Percentiles rank a stretch among this genome's conserved stretches.
These are phyloP conservation scores for Tricladium varicosporioides DNA, from an alignment of 2,329 filamentous ascomycete genomes.

Conservation along the genomic window DNA sequence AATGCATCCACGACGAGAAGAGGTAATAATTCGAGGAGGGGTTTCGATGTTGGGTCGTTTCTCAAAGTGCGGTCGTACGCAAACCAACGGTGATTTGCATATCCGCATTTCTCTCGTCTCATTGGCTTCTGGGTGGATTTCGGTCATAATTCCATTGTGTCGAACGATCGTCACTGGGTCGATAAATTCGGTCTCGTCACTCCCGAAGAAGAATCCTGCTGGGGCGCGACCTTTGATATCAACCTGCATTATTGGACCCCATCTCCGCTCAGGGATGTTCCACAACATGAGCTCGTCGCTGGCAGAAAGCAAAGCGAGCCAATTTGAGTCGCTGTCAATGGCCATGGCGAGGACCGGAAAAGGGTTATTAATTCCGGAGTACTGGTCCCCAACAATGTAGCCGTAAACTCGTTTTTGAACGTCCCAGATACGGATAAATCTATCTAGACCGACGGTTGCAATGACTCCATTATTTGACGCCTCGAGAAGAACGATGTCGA, in stretches of 20 bases:
- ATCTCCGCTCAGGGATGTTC: conserved; percentile 55
- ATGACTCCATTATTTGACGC: conserved; percentile 63
- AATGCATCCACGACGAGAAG: conserved; percentile 50
- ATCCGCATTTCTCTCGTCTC: conserved; percentile 45
- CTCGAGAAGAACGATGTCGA: conserved; percentile 67
- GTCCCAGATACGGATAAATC: conserved; percentile 66
- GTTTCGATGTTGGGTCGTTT: conserved; percentile 30
- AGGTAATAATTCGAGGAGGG: conserved; percentile 43
- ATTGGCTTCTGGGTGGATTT: conserved; percentile 48
- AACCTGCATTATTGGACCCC: conserved; percentile 53
- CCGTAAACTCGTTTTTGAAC: conserved; percentile 41
- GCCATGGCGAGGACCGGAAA: conserved; percentile 63
- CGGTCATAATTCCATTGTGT: conserved; percentile 60
- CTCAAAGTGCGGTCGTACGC: conserved; percentile 36
- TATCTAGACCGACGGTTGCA: conserved; percentile 69
- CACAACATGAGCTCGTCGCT: conserved; percentile 59
- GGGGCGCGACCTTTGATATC: conserved; percentile 58
- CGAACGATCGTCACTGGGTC: conserved; percentile 60
- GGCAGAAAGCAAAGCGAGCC: conserved; percentile 64
- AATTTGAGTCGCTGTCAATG: conserved; percentile 62
- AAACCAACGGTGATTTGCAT: conserved; percentile 50
- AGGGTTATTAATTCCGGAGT: conserved; percentile 37
- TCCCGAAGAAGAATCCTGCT: conserved; percentile 62
- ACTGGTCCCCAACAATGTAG: conserved; percentile 37
- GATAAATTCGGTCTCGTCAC: conserved; percentile 36